Base-by-base conservation (phyloP, 176 grass and related monocot species). In the Typha latifolia region DNA sequence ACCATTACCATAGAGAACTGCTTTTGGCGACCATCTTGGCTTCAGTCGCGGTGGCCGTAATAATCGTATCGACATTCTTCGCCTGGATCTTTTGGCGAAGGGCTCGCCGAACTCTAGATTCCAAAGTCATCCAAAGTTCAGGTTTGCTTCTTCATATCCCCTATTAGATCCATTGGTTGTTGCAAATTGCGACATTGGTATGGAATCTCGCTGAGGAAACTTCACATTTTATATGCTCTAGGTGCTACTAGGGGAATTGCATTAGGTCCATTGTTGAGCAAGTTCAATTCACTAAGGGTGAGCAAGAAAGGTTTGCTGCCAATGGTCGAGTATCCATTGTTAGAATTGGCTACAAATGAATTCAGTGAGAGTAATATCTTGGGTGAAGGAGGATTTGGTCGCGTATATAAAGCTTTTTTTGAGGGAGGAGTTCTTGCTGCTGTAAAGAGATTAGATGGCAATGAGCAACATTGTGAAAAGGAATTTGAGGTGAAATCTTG, bases 331-430 rank as follows among this genome's bases (percentile, higher is more conserved):
- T 99, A 90, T 75, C 69, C 72, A 8, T 79, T 49, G 8, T 69
- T 99, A 29, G 94, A 93, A 67, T 75, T 61, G 5, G 76, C 94
- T 2, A 99, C 94, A 0, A 77, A 83, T 37, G 90, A 77, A 77
- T 99, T 99, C 78, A 81, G 79, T 7, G 89, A 90, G 67, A 75
- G 55, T 34, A 99, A 90, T 63, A 62, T 93, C 64, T 81, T 99
- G 15, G 86, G 89, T 7, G 83, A 89, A 8, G 94, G 94, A 0
- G 94, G 94, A 50, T 93, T 99, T 8, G 81, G 89, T 3, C 56
- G 70, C 14, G 89, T 99, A 24, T 99, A 99, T 67, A 90, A 85
- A 79, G 94, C 89, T 16, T 68, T 68, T 13, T 93, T 99, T 55
- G 76, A 90, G 12, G 84, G 81, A 0, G 84, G 86, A 65, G 82